Percentiles rank a stretch among this genome's conserved stretches.
phyloP scores from a whole-genome alignment of 768 basidiomycete genomes.

The Suillus hirtellus region DNA sequence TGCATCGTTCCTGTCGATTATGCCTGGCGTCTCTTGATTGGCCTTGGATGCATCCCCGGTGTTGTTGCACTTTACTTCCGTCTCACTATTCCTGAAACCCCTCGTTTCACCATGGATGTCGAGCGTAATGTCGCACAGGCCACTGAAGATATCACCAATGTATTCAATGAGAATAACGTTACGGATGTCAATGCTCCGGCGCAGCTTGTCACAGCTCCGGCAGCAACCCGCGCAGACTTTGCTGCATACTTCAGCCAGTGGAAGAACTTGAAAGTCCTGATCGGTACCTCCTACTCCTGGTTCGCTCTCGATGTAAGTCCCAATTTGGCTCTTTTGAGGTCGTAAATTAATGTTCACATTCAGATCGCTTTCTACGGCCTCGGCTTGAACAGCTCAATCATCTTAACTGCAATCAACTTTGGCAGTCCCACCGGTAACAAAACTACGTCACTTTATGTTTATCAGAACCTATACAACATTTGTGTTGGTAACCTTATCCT shows the following conservation, averaged over 20 bases:
- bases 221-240: conserved; percentile 72
- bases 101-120: conserved; percentile 90
- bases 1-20: conserved; percentile 60
- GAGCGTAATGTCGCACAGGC: conserved; percentile 81
- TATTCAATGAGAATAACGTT: conserved; percentile 50
- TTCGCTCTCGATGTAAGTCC: conserved; percentile 77
- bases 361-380: conserved; percentile 89
- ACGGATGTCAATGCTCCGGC: conserved; percentile 57
- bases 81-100: conserved; percentile 89
- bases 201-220: conserved; percentile 67
- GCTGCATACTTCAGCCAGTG: conserved; percentile 62
- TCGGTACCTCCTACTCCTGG: conserved; percentile 84
- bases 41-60: conserved; percentile 83
- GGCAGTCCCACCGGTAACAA: conserved; percentile 41
- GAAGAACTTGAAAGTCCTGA: conserved; percentile 76
- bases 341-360: conserved; percentile 8
- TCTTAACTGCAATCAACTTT: conserved; percentile 69
- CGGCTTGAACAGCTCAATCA: conserved; percentile 78
- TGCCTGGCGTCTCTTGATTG: conserved; percentile 87
- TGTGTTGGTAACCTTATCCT: conserved; percentile 77
- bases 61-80: conserved; percentile 87
- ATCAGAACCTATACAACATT: conserved; percentile 60
- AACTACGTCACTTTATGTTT: conserved; percentile 42
- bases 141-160: conserved; percentile 67
- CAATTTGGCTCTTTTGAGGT: neutral